Base-by-base conservation (phyloP, 768 basidiomycete species). In the Clavulina sp. region DNA sequence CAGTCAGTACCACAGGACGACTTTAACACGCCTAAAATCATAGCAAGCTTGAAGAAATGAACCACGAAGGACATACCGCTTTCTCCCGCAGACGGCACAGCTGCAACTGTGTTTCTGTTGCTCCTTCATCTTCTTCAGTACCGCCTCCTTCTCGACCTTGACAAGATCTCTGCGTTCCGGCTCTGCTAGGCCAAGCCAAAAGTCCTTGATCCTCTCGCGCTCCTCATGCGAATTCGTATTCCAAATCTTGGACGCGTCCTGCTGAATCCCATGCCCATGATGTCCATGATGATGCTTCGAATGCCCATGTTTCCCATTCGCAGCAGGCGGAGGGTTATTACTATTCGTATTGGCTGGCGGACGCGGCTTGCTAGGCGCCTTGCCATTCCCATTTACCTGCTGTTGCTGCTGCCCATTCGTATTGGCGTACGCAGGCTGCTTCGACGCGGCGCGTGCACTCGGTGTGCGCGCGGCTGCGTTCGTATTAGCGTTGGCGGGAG, bases 41-140 rank as follows among this genome's bases (percentile, higher is more conserved):
- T 29, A 44, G n/a, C 4, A 19, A 36, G n/a, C 5, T 9, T 28
- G 49, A 24, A 4, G 21, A 31, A 21, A 28, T 3, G n/a, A n/a
- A n/a, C n/a, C 36, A 21, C 21, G 43, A 9, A 46, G 21, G 21
- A 29, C 84, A 56, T 61, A 85, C 86, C 93, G 83, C 74, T 99
- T 99, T 64, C 93, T 72, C 51, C 92, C 89, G 70, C 93, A 93
- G 31, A 96, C 86, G 34, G 92, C 89, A 70, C 93, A 93, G 55
- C 80, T 80, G 64, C 95, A 99, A 55, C 80, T 82, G 64, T 96
- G 89, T 62, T 86, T 84, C 75, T 96, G 91, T 71, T 96, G 87
- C 67, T 99, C 95, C 72, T 97, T 97, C 91, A 99, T 99, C 77
- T 97, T 97, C 68, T 77, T 78, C 53, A 97, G 69, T 29, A 97